Evolutionary conservation across 2,329 filamentous ascomycete species (phyloP).

Genomic region (Apiospora arundinis): DNA sequence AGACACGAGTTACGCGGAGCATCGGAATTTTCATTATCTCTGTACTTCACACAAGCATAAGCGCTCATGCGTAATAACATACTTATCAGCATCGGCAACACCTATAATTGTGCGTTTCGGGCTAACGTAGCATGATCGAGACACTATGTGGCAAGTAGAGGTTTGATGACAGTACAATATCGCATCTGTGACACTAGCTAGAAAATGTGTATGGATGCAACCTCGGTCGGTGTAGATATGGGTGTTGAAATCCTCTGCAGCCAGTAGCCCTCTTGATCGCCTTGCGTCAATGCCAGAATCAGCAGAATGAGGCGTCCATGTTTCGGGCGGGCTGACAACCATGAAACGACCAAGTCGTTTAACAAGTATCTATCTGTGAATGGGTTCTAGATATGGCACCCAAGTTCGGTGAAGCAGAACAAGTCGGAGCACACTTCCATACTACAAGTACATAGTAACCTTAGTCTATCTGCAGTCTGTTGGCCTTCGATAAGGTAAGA

Average conservation of each 20-base stretch:
- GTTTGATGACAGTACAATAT: not conserved
- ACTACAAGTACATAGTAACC: not conserved
- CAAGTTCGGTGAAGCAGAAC: not conserved
- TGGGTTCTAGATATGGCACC: not conserved
- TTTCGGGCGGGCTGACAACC: conserved; percentile 19
- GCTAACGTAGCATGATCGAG: not conserved
- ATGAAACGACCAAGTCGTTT: not conserved
- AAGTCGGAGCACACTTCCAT: not conserved
- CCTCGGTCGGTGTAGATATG: not conserved
- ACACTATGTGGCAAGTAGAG: not conserved
- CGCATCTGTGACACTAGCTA: not conserved
- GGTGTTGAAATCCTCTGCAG: not conserved
- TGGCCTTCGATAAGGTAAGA: not conserved
- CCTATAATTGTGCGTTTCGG: not conserved
- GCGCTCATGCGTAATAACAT: not conserved
- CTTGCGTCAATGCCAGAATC: not conserved
- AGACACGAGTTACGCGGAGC: not conserved
- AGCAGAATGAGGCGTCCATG: conserved; percentile 21
- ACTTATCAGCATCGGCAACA: not conserved
- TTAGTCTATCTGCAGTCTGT: too few relatives aligned
- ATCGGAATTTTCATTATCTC: not conserved
- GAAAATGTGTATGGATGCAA: not conserved
- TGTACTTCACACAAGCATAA: not conserved
- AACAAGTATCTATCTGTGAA: conserved; percentile 20
- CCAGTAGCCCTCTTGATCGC: conserved; percentile 13